Evolutionary conservation across 2,329 filamentous ascomycete species (phyloP).

Genomic region (Chrysoporthe deuterocubensis): DNA sequence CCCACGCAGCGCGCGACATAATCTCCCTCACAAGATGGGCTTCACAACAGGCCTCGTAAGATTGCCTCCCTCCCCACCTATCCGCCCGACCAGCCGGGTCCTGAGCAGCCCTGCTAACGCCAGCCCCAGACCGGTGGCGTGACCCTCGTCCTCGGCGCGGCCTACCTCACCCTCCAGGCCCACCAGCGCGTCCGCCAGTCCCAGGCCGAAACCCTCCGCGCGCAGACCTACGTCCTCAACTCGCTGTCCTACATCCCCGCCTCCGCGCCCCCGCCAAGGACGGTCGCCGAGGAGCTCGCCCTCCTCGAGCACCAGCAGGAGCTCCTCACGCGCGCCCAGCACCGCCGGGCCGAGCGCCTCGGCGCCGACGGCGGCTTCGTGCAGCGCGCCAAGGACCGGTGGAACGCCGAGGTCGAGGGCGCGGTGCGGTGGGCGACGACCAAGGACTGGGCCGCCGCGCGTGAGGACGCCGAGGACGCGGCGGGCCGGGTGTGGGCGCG

Average conservation of each 20-base stretch:
- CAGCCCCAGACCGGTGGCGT: conserved; percentile 69
- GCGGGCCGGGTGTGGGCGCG: conserved; percentile 50
- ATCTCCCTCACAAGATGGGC: conserved; percentile 58
- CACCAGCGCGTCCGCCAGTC: conserved; percentile 70
- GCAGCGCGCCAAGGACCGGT: conserved; percentile 74
- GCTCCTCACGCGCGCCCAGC: conserved; percentile 24
- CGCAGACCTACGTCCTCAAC: conserved; percentile 59
- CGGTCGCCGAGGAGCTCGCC: conserved; percentile 27
- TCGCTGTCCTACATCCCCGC: conserved; percentile 54
- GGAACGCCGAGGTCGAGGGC: conserved; percentile 75
- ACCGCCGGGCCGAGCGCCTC: conserved; percentile 12
- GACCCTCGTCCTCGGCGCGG: conserved; percentile 72
- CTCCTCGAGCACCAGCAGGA: conserved; percentile 29
- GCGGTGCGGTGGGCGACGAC: conserved; percentile 69
- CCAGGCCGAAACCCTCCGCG: conserved; percentile 60
- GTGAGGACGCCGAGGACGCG: conserved; percentile 60
- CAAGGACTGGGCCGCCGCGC: conserved; percentile 67
- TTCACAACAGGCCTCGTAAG: conserved; percentile 77
- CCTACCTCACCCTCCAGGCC: conserved; percentile 72
- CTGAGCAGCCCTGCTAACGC: conserved; percentile 19
- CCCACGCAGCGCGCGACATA: conserved; percentile 12
- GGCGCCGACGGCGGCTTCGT: conserved; percentile 52
- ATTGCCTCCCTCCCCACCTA: conserved; percentile 27
- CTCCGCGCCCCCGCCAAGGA: conserved; percentile 47
- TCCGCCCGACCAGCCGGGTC: neutral